Base-by-base conservation (phyloP, 345 rosid species). In the Excoecaria agallocha region DNA sequence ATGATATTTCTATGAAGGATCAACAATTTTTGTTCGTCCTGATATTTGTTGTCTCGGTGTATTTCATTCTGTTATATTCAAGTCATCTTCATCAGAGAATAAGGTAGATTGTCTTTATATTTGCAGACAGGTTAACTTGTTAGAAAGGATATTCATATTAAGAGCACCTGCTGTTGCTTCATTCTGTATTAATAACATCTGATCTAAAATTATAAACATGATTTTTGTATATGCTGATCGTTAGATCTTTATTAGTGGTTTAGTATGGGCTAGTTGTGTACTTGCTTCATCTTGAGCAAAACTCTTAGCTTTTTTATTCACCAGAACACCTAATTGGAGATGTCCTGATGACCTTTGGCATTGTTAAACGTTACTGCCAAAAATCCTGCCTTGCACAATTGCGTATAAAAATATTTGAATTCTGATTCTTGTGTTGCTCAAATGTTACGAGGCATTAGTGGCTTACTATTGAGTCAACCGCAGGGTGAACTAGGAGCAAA, bases 401-500 rank as follows among this genome's bases (percentile, higher is more conserved):
- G 38, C 39, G 3, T 43, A 37, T 24, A n/a, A 6, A 38, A 43
- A 25, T 71, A 46, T 46, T 48, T 46, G 19, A 46, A 12, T 9
- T 51, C 62, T 9, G 8, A 16, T 54, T 41, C 17, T 1, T 25
- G 30, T 12, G 5, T 20, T 65, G 17, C 70, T 22, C 16, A 24
- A 24, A 54, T 73, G 19, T 35, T 69, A 11, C 12, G 37, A 10
- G 30, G 74, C 19, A 16, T 59, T 19, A 25, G 19, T 66, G 73
- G 52, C 78, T 60, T 77, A 72, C 46, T 51, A 6, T 24, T 46
- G 37, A 65, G 73, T 73, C 15, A 75, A 75, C 59, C 61, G 57
- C 87, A 91, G 99, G 73, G 80, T 79, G 97, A 93, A 78, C 98
- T 95, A 68, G 99, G 98, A 62, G 94, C 88, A 60, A 95, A 95